These are phyloP conservation scores for Quercus lobata DNA, from an alignment of 331 rosid genomes.

Conservation along the genomic window DNA sequence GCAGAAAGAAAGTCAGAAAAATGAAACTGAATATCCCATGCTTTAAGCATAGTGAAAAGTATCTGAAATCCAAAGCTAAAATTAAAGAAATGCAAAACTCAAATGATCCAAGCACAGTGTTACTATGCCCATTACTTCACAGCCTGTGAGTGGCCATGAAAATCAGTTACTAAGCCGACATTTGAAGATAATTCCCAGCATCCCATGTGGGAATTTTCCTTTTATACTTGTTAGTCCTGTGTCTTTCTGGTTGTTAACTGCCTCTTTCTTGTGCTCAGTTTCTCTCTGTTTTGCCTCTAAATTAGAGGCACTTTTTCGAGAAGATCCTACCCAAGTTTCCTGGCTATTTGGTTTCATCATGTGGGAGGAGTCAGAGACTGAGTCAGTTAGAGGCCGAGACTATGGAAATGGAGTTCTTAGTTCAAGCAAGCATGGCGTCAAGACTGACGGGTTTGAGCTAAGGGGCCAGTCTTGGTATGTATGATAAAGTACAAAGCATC, in stretches of 20 bases:
- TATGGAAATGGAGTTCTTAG: conserved; percentile 62
- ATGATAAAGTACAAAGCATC: not conserved
- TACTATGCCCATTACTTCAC: conserved; percentile 71
- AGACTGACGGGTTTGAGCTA: conserved; percentile 83
- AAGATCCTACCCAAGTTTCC: conserved; percentile 16
- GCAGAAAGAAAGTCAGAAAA: not conserved
- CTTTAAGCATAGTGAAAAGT: conserved; percentile 5
- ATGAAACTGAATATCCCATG: conserved; percentile 28
- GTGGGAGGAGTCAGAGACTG: conserved; percentile 99
- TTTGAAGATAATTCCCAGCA: conserved; percentile 59
- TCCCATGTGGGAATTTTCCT: conserved; percentile 64
- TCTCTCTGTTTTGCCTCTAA: conserved; percentile 9
- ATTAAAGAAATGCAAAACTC: conserved; percentile 16
- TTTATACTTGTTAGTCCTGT: conserved; percentile 12
- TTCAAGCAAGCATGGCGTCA: conserved; percentile 63
- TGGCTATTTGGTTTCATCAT: conserved; percentile 41
- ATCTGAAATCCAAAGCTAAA: conserved; percentile 18
- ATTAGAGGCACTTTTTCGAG: conserved; percentile 21
- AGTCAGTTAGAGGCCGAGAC: conserved; percentile 48
- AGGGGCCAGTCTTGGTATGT: conserved; percentile 85
- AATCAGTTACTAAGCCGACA: conserved; percentile 55
- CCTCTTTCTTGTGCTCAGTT: conserved; percentile 10
- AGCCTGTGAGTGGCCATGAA: conserved; percentile 58
- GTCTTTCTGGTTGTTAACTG: conserved; percentile 12
- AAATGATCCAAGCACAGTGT: conserved; percentile 40